Evolutionary conservation across 2,329 filamentous ascomycete species (phyloP).

Genomic region (Neopestalotiopsis sp.): DNA sequence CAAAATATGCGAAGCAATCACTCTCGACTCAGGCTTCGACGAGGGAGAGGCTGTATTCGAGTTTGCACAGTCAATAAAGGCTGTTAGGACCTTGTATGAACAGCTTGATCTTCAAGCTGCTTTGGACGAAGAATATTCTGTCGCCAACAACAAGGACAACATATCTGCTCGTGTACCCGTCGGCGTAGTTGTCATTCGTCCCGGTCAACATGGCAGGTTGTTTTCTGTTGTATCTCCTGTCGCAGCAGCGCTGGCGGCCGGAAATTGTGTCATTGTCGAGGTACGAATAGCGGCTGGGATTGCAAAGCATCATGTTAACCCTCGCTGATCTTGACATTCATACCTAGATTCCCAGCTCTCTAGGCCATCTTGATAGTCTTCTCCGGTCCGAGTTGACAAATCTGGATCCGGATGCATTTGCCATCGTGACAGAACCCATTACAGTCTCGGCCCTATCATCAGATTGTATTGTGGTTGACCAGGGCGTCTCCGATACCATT

Average conservation of each 20-base stretch:
- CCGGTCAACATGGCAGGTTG: conserved; percentile 34
- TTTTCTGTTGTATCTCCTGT: conserved; percentile 37
- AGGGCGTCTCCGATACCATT: no score
- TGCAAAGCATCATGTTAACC: no score
- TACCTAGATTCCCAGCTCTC: no score
- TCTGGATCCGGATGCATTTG: no score
- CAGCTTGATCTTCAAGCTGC: conserved; percentile 29
- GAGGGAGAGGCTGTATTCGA: conserved; percentile 37
- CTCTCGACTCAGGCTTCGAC: conserved; percentile 32
- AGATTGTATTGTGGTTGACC: no score
- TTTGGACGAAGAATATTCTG: conserved; percentile 34
- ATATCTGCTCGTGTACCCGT: conserved; percentile 23
- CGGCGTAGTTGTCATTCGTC: conserved; percentile 37
- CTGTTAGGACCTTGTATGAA: conserved; percentile 34
- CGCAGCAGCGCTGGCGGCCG: conserved; percentile 39
- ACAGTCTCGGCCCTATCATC: no score
- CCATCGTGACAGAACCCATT: no score
- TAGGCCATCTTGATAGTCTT: no score
- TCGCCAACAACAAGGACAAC: conserved; percentile 30
- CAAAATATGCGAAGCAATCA: conserved; percentile 36
- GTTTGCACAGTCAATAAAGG: conserved; percentile 33
- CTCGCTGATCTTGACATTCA: no score
- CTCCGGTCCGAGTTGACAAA: no score
- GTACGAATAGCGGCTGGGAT: conserved; percentile 20
- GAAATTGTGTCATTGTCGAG: conserved; percentile 40